Conservation (phyloP, 192 early-diverging fungal species). For the Geranomyces variabilis region DNA sequence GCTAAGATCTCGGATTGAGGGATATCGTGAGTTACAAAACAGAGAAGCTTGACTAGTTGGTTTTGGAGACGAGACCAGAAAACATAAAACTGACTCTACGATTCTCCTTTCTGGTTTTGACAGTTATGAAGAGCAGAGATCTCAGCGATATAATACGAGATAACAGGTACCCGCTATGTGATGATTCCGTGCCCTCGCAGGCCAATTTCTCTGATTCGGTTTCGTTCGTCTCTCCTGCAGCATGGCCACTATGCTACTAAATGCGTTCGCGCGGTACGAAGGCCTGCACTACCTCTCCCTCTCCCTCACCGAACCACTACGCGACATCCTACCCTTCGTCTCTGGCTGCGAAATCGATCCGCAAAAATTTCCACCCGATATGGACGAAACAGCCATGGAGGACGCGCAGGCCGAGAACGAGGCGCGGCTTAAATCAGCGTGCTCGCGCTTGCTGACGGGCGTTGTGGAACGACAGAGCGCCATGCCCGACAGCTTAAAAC, state of each 20-base stretch:
- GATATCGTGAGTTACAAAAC: conserved; percentile 44
- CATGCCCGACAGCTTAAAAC: conserved; percentile 31
- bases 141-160: conserved; percentile 52
- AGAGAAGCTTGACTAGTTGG: no score
- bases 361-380: conserved; percentile 29
- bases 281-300: conserved; percentile 40
- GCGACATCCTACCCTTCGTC: conserved; percentile 31
- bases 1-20: conserved; percentile 31
- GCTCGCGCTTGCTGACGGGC: conserved; percentile 18
- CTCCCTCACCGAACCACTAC: conserved; percentile 32
- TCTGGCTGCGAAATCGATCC: conserved; percentile 53
- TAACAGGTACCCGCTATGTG: conserved; percentile 48
- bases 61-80: background rate
- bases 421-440: conserved; percentile 32
- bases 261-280: conserved; percentile 43
- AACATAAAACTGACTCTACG: background rate
- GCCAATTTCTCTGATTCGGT: no score
- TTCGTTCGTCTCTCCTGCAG: background rate
- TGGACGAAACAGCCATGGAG: conserved; percentile 15
- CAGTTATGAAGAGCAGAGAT: conserved; percentile 45
- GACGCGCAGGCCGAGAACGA: conserved; percentile 30
- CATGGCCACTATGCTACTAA: conserved; percentile 52
- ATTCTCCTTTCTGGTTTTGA: no score
- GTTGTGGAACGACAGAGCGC: conserved; percentile 27
- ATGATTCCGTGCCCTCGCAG: background rate